phyloP scores from a whole-genome alignment of 768 basidiomycete species.

The Serendipita sp. region DNA sequence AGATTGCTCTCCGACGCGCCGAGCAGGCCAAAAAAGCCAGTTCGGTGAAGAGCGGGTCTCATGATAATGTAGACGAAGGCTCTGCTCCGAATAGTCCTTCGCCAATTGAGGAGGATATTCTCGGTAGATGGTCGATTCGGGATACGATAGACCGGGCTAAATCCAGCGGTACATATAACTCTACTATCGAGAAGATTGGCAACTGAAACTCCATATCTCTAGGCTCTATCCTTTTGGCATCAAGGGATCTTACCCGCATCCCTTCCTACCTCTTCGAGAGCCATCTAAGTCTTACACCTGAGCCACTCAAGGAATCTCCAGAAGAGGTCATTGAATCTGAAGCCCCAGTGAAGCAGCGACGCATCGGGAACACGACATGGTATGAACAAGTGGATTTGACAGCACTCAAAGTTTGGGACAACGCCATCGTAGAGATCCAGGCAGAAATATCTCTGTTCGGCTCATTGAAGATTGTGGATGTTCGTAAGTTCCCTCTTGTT shows the following conservation, averaged over 20 bases:
- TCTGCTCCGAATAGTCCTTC: constrained; percentile 19
- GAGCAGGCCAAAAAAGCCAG: constrained; percentile 48
- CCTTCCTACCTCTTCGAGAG: constrained; percentile 68
- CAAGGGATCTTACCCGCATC: constrained; percentile 44
- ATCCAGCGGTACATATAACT: constrained; percentile 44
- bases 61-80: constrained; percentile 34
- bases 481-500: constrained; percentile 22
- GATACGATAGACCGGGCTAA: constrained; percentile 66
- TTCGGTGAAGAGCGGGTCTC: constrained; percentile 20
- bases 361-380: constrained; percentile 39
- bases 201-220: not conserved
- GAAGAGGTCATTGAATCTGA: constrained; percentile 34
- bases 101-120: constrained; percentile 31
- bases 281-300: constrained; percentile 59
- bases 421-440: constrained; percentile 63
- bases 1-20: constrained; percentile 62
- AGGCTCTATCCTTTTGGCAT: constrained; percentile 29
- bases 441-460: constrained; percentile 74
- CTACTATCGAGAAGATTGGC: not conserved
- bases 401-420: constrained; percentile 62
- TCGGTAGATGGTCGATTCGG: constrained; percentile 49
- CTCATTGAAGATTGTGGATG: constrained; percentile 63
- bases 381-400: constrained; percentile 69
- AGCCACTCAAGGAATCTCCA: constrained; percentile 46
- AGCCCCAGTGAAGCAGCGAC: constrained; percentile 16